Evolutionary conservation across 306 rosid genomes (phyloP).

Genomic region (Acacia acuminata): DNA sequence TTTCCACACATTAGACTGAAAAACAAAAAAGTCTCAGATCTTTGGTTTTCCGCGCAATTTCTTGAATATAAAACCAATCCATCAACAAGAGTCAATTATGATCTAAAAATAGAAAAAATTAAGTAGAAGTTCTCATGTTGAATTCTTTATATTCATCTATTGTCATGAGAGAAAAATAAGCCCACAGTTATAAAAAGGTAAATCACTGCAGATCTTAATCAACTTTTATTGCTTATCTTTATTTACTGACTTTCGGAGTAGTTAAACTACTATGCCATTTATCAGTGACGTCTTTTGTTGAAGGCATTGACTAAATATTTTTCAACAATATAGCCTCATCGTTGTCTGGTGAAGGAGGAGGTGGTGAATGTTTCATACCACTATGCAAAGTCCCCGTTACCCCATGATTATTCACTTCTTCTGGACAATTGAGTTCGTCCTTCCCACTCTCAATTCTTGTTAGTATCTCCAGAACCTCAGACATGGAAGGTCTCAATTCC

Average conservation of each 20-base stretch:
- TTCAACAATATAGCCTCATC: slow-evolving; percentile 49
- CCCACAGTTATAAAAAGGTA: background rate
- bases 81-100: background rate
- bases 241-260: slow-evolving; percentile 29
- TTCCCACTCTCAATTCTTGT: slow-evolving; percentile 50
- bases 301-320: slow-evolving; percentile 32
- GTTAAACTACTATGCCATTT: slow-evolving; percentile 40
- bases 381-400: slow-evolving; percentile 4
- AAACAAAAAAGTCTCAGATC: background rate
- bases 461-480: slow-evolving; percentile 54
- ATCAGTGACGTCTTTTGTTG: slow-evolving; percentile 36
- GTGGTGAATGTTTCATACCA: slow-evolving; percentile 12
- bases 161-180: too few species aligned
- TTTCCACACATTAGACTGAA: background rate
- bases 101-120: background rate
- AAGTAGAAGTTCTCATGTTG: too few species aligned
- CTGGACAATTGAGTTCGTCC: slow-evolving; percentile 25
- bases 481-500: slow-evolving; percentile 73
- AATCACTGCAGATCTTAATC: background rate
- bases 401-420: slow-evolving; percentile 20
- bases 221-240: too few species aligned
- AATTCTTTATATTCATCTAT: too few species aligned
- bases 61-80: background rate
- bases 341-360: slow-evolving; percentile 42
- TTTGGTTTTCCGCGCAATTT: background rate